Evolutionary conservation across 2,329 filamentous ascomycete species (phyloP), one percentile per base, ranked within the genome.

Genomic region (Lachnellula occidentalis): DNA sequence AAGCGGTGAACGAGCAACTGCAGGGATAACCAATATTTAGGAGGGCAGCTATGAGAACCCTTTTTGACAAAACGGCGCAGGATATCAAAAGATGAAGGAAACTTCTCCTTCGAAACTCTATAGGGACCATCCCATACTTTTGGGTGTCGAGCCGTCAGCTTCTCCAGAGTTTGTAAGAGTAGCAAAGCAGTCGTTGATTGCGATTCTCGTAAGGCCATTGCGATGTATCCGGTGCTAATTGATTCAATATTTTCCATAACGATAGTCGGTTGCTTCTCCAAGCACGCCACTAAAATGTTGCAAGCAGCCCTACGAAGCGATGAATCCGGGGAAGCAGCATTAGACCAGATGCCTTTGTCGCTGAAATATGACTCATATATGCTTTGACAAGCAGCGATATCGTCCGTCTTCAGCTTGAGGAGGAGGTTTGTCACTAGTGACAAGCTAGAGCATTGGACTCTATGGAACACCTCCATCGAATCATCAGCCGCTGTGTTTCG

Each of bases 401-500:
- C 86, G 17, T 68, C 65, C 6, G 66, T 58, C 1, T 74, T 70
- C 1, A 83, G 69, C 55, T 71, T 78, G 45, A 75, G 72, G 0
- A 86, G 64, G 0, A 86, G 71, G 31, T 76, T 75, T 3, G 80
- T 63, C 2, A 83, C 76, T 5, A 86, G 71, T 1, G 78, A 80
- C 21, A 86, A 65, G 52, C 79, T 79, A 7, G 75, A 76, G 9
- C 75, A 76, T 2, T 83, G 66, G 4, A 96, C 91, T 46, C 94
- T 81, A 57, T 85, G 82, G 72, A 95, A 94, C 64, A 96, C 96
- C 17, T 87, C 82, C 61, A 91, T 82, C 4, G 90, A 85, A 68
- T 99, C 94, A 62, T 97, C 92, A 8, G 81, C 74, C 56, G 83
- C 94, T 3, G 91, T 89, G 1, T 85, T 90, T 22, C 92, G 81